Evolutionary conservation across 2,329 filamentous ascomycete genomes (phyloP), one percentile per base, ranked within the genome.

Genomic region (Aspergillus sp.): DNA sequence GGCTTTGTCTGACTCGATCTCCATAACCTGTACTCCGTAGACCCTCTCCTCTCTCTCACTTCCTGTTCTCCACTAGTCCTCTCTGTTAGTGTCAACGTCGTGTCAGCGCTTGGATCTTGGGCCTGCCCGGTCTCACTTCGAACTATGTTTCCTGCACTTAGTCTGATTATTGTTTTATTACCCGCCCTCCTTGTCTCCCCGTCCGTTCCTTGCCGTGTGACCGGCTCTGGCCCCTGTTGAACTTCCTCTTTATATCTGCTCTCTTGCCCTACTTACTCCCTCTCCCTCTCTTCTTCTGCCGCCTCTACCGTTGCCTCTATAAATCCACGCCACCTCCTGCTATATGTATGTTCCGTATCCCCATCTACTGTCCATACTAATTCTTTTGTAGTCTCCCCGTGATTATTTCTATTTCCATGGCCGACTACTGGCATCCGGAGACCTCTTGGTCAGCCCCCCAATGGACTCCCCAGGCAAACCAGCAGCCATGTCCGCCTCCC

Each of bases 81-180:
- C 12, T 16, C 28, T 30, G 43, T 48, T 52, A 49, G 50, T 54
- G 52, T 57, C 53, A 58, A 57, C 51, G 53, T 56, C 51, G 54
- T 58, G 55, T 55, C 53, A 56, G 43, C 38, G 36, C 40, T 33
- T 30, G 47, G 44, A 48, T 57, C 55, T 52, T 55, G 47, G 52
- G 57, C 45, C 48, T 53, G 44, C 45, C 42, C 49, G 43, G 30
- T 12, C 13, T 26, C 14, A 27, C 24, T n/a, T n/a, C n/a, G n/a
- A n/a, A n/a, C n/a, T n/a, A n/a, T n/a, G 14, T 12, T 35, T 29
- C 32, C 35, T n/a, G n/a, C n/a, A n/a, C n/a, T n/a, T n/a, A n/a
- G n/a, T n/a, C n/a, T n/a, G n/a, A n/a, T n/a, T n/a, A n/a, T n/a
- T n/a, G n/a, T n/a, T n/a, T n/a, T n/a, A n/a, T n/a, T n/a, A n/a